Evolutionary conservation across 2,329 filamentous ascomycete species (phyloP).

Genomic region (Karstenula rhodostoma): DNA sequence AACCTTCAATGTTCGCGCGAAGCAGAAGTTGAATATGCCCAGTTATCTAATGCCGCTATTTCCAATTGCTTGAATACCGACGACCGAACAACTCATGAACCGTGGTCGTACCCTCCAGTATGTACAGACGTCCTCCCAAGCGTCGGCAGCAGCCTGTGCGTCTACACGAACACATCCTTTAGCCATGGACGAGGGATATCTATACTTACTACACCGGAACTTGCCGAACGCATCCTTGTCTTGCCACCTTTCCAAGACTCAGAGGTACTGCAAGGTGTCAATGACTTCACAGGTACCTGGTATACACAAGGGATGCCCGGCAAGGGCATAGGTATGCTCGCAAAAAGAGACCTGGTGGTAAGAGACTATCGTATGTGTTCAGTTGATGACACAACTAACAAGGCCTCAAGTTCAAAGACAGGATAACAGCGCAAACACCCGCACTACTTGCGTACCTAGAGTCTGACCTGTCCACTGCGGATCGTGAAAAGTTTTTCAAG

Average conservation of each 20-base stretch:
- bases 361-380: no score
- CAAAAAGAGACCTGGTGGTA: constrained; percentile 17
- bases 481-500: constrained; percentile 40
- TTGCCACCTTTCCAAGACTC: constrained; percentile 36
- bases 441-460: constrained; percentile 43
- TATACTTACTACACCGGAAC: constrained; percentile 42
- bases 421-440: constrained; percentile 42
- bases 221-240: constrained; percentile 32
- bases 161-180: constrained; percentile 41
- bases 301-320: constrained; percentile 31
- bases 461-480: constrained; percentile 32
- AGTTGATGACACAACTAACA: no score
- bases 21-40: constrained; percentile 16
- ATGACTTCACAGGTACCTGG: constrained; percentile 30
- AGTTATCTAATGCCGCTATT: neutral
- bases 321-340: constrained; percentile 45
- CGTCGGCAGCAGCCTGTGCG: constrained; percentile 38
- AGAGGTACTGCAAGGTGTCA: constrained; percentile 25
- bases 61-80: neutral
- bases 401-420: constrained; percentile 32
- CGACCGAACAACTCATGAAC: constrained; percentile 4
- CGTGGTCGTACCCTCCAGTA: constrained; percentile 38
- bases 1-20: constrained; percentile 26
- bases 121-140: constrained; percentile 35
- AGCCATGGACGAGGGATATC: constrained; percentile 42